phyloP scores from a whole-genome alignment of 345 rosid genomes.

The Alliaria petiolata region DNA sequence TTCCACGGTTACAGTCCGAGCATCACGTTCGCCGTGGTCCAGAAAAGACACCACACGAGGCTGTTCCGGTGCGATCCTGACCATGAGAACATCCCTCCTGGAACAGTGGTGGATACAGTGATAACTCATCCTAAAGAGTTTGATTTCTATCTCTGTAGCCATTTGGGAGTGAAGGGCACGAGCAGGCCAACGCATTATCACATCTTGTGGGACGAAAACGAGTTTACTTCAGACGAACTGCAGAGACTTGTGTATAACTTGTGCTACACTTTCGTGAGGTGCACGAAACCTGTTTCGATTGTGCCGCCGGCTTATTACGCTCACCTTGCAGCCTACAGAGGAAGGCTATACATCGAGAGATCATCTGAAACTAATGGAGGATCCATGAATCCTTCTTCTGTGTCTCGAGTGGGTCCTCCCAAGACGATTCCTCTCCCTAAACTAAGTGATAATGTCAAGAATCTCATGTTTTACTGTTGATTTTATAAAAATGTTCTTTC shows the following conservation, averaged over 20 bases:
- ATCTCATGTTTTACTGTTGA: conserved; percentile 95
- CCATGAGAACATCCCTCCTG: conserved; percentile 80
- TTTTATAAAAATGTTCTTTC: neutral
- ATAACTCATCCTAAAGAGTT: conserved; percentile 89
- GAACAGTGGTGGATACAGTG: conserved; percentile 89
- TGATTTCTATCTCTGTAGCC: conserved; percentile 93
- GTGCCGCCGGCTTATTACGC: conserved; percentile 97
- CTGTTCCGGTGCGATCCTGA: conserved; percentile 56
- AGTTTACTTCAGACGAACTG: conserved; percentile 86
- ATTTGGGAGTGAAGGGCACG: conserved; percentile 90
- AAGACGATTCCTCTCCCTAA: conserved; percentile 76
- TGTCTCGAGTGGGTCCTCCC: conserved; percentile 70
- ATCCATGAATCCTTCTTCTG: conserved; percentile 36
- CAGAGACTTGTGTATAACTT: conserved; percentile 84
- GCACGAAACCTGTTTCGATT: conserved; percentile 89
- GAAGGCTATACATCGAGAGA: conserved; percentile 84
- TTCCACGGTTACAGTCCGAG: conserved; percentile 60
- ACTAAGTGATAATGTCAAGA: conserved; percentile 78
- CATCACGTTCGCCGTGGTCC: conserved; percentile 83
- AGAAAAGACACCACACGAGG: conserved; percentile 92
- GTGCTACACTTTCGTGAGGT: conserved; percentile 85
- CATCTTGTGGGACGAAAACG: conserved; percentile 76
- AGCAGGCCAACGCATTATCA: conserved; percentile 96
- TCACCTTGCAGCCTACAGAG: conserved; percentile 93
- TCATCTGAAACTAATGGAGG: conserved; percentile 46